Evolutionary conservation across 2,329 filamentous ascomycete species (phyloP), one percentile per base, ranked within the genome.

Genomic region (Pseudogymnoascus sp.): DNA sequence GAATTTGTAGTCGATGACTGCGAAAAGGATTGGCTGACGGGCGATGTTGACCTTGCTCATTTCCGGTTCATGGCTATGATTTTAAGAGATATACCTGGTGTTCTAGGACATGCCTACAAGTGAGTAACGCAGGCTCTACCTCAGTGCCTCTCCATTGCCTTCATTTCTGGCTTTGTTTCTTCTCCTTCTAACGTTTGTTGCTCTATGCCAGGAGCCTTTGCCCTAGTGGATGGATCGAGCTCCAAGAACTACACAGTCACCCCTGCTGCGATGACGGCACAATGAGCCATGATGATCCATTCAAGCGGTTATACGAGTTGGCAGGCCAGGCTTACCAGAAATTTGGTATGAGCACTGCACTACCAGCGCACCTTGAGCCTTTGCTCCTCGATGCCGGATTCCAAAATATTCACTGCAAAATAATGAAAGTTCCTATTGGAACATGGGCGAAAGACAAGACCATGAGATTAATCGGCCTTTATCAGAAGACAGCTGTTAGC

Each of bases 401-500:
- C 65, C 77, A 81, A 5, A 80, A 85, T 61, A 76, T 85, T 11
- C 75, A 79, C 30, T 77, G 85, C 68, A 74, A 73, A 22, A 68
- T 81, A 1, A 82, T 81, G 70, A 84, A 81, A 69, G 73, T 84
- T 38, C 83, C 83, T 0, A 74, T 81, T 55, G 83, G 82, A 35
- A 73, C 75, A 4, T 85, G 83, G 84, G 75, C 83, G 0, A 79
- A 77, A 65, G 72, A 71, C 36, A 62, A 61, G 25, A 66, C 69
- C 28, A 35, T 69, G 60, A 69, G 70, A 49, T 60, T 60, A 1
- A 28, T 70, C 19, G 70, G 70, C 1, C 63, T 64, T 38, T 65
- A 64, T 38, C 62, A 61, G 62, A 52, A 61, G 45, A 62, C 60
- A 25, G 60, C 36, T 25, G 62, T 65, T 22, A 42, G 55, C 19